Evolutionary conservation across 441 rosid species (phyloP), one percentile per base, ranked within the genome.

Genomic region (Daphne laureola): DNA sequence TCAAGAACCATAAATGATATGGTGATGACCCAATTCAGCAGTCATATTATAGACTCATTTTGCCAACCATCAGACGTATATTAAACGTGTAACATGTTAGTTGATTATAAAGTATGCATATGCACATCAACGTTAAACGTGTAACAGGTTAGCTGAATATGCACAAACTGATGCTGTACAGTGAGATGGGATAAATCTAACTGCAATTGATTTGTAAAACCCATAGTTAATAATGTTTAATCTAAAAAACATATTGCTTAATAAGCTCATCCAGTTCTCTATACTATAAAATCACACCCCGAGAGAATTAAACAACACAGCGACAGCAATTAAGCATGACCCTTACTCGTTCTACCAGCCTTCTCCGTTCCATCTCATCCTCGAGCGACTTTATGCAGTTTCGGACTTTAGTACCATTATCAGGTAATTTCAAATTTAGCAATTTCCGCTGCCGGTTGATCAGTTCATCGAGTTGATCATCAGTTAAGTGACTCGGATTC

Each of bases 311-410:
- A 53, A 43, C 26, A 14, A 43, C 8, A 17, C 14, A 49, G 11
- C 31, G 7, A 36, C 23, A 14, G 13, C 36, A 23, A 57, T 21
- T 7, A 18, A 50, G 46, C 49, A 17, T 59, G 71, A 85, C 82
- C 52, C 47, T 26, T 58, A 57, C 3, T 62, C 25, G 3, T 57
- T 66, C 0, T 16, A 60, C 58, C 38, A 54, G 67, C 16, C 60
- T 59, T 57, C 95, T 66, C 27, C 80, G 78, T 6, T 69, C 65
- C 47, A 55, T 65, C 85, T 85, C 96, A 3, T 74, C 80, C 62
- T 64, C 66, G 3, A 78, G 75, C 17, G 17, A 46, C 7, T 59
- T 50, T 63, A 87, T 55, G 36, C 0, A 17, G n/a, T 42, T 42
- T 7, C 60, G 66, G 27, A 82, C 54, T 74, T 56, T 87, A 47